These are phyloP conservation scores for Schoenoplectus tabernaemontani DNA, from an alignment of 202 grass and related monocot species.

Conservation along the genomic window DNA sequence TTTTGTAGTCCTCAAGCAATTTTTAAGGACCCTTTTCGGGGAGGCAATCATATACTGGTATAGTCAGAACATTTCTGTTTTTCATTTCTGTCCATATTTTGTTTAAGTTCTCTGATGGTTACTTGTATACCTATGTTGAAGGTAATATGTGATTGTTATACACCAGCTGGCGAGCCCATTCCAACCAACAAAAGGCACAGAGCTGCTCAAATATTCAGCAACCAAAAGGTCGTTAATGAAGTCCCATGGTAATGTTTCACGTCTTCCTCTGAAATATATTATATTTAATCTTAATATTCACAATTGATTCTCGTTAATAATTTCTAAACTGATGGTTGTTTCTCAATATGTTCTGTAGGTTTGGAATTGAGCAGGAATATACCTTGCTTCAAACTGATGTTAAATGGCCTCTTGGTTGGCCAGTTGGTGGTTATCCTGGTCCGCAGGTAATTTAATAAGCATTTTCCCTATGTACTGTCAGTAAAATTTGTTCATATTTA, in stretches of 20 bases:
- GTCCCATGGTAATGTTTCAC: conserved; percentile 66
- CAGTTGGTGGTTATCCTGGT: conserved; percentile 89
- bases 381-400: conserved; percentile 83
- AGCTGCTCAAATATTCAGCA: conserved; percentile 84
- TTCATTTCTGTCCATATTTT: background rate
- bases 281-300: background rate
- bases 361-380: conserved; percentile 96
- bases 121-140: conserved; percentile 24
- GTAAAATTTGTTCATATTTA: background rate
- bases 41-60: conserved; percentile 88
- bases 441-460: conserved; percentile 61
- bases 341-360: conserved; percentile 40
- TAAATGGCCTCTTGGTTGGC: conserved; percentile 99
- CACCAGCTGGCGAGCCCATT: conserved; percentile 77
- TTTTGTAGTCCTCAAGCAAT: conserved; percentile 79
- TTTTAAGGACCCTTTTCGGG: conserved; percentile 96
- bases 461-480: background rate
- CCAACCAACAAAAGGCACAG: conserved; percentile 93
- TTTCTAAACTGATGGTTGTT: background rate
- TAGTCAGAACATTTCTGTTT: conserved; percentile 22
- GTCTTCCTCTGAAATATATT: conserved; percentile 3
- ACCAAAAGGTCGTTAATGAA: conserved; percentile 67
- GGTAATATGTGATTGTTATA: conserved; percentile 96
- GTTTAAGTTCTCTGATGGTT: background rate
- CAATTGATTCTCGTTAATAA: background rate